phyloP scores from a whole-genome alignment of 2,329 filamentous ascomycete species.

The Aspergillus brasiliensis region DNA sequence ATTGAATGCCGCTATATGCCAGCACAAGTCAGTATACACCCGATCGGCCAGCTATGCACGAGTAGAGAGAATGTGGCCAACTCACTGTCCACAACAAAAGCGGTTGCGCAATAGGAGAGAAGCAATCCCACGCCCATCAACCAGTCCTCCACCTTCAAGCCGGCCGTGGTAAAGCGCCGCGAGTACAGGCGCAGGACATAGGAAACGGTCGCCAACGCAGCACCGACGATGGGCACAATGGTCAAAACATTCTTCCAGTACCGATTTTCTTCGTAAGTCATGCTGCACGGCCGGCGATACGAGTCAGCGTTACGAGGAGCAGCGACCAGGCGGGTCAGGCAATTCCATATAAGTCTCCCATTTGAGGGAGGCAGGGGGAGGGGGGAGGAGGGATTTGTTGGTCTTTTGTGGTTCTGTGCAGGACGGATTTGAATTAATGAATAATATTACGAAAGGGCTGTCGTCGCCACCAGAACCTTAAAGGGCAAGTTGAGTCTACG shows the following conservation, averaged over 20 bases:
- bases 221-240: conserved; percentile 13
- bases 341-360: background rate
- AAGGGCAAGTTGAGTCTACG: background rate
- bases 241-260: conserved; percentile 19
- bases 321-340: background rate
- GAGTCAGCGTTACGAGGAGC: conserved; percentile 1
- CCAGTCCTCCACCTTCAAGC: conserved; percentile 11
- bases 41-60: background rate
- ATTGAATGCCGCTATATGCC: conserved; percentile 14
- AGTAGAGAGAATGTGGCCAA: background rate
- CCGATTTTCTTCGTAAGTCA: conserved; percentile 10
- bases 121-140: conserved; percentile 17
- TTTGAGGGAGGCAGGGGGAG: background rate
- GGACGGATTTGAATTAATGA: no score
- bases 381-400: no score
- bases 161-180: conserved; percentile 1
- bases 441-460: background rate
- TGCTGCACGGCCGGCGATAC: conserved; percentile 1
- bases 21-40: background rate
- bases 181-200: conserved; percentile 13
- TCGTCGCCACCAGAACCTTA: conserved; percentile 5
- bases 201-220: conserved; percentile 10
- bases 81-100: conserved; percentile 14
- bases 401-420: no score
- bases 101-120: conserved; percentile 14